phyloP scores from a whole-genome alignment of 1,139 yeast genomes.

The Pneumocystis jirovecii region DNA sequence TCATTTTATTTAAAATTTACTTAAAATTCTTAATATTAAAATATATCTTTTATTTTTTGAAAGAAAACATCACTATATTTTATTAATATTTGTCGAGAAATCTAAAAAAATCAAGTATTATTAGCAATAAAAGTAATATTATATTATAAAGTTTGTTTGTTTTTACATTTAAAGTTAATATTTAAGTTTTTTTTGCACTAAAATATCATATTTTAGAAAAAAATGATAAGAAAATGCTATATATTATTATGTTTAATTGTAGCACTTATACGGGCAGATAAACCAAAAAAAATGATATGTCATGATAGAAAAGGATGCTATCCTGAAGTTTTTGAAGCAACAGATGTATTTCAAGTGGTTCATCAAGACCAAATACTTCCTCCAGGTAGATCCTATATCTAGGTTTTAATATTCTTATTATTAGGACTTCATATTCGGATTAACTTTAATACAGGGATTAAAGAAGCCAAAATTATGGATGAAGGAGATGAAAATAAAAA shows the following conservation, averaged over 20 bases:
- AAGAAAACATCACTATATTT: too few species aligned
- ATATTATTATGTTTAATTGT: not conserved
- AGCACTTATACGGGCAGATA: not conserved
- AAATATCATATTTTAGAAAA: not conserved
- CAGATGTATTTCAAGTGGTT: not conserved
- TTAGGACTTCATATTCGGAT: not conserved
- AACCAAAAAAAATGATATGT: not conserved
- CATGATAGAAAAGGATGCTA: not conserved
- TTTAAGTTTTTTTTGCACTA: not conserved
- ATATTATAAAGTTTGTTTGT: too few species aligned
- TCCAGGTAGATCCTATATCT: not conserved
- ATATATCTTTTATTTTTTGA: too few species aligned
- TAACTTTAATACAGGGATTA: not conserved
- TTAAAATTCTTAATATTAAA: too few species aligned
- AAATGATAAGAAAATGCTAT: not conserved
- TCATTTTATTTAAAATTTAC: not conserved
- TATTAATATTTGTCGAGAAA: too few species aligned
- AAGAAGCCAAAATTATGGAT: conserved; percentile 1
- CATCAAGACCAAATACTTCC: not conserved
- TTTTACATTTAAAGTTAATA: too few species aligned
- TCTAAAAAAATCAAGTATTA: too few species aligned
- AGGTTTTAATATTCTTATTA: not conserved
- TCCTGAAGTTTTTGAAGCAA: conserved; percentile 1
- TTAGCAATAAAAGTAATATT: too few species aligned
- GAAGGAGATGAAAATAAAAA: not conserved